Percentiles rank a stretch among this genome's conserved stretches.
Conservation (phyloP, 1,284 basidiomycete species). For the Marasmius tenuissimus region DNA sequence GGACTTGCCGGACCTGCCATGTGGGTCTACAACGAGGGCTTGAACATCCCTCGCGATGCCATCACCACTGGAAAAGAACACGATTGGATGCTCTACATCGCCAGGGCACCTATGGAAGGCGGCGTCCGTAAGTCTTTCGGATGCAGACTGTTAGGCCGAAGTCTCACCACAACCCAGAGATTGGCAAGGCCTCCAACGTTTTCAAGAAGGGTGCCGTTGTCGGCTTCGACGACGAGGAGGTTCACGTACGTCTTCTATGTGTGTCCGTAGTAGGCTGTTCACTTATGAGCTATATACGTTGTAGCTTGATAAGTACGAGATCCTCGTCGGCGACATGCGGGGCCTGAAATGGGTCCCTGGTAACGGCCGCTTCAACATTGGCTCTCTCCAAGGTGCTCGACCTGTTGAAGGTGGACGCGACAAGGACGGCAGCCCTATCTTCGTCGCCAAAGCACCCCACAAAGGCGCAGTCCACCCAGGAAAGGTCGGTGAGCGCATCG, state of each 20-base stretch:
- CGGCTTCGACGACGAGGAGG: slow-evolving; percentile 57
- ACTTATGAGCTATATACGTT: background rate
- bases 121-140: slow-evolving; percentile 52
- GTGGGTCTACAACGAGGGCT: slow-evolving; percentile 63
- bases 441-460: slow-evolving; percentile 57
- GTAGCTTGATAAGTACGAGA: slow-evolving; percentile 60
- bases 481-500: slow-evolving; percentile 57
- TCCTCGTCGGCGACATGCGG: slow-evolving; percentile 63
- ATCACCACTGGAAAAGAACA: slow-evolving; percentile 57
- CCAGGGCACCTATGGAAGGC: slow-evolving; percentile 58
- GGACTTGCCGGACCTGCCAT: slow-evolving; percentile 51
- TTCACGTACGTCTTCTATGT: slow-evolving; percentile 44
- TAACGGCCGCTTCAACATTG: slow-evolving; percentile 45
- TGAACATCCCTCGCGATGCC: slow-evolving; percentile 56
- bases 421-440: slow-evolving; percentile 58
- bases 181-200: slow-evolving; percentile 61
- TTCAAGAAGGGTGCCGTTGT: slow-evolving; percentile 63
- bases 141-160: background rate
- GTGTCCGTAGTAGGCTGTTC: background rate
- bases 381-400: slow-evolving; percentile 37
- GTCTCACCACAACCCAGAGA: slow-evolving; percentile 35
- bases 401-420: slow-evolving; percentile 72
- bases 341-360: slow-evolving; percentile 59
- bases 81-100: slow-evolving; percentile 54
- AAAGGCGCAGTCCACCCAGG: slow-evolving; percentile 58